Evolutionary conservation across 805 yeast genomes (phyloP).

Genomic region (Kodamaea nitidulidarum): DNA sequence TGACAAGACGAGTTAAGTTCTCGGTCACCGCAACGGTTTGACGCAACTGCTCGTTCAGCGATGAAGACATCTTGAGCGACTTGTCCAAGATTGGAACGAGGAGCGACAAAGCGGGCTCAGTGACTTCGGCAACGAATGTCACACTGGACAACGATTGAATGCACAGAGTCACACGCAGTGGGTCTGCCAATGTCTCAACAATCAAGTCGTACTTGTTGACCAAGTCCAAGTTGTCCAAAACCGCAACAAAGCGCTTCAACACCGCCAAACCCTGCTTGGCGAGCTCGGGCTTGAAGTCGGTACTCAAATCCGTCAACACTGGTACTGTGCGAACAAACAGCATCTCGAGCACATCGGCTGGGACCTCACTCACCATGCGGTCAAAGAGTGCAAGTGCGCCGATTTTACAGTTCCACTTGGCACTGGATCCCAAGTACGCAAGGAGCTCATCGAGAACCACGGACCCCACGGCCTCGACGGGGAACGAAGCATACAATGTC

Average conservation of each 20-base stretch:
- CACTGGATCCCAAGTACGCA: slow-evolving; percentile 67
- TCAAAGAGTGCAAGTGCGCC: slow-evolving; percentile 75
- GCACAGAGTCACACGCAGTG: slow-evolving; percentile 82
- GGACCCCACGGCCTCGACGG: slow-evolving; percentile 75
- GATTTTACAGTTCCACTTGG: slow-evolving; percentile 89
- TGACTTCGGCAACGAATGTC: slow-evolving; percentile 97
- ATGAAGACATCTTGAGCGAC: slow-evolving; percentile 79
- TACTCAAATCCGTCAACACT: slow-evolving; percentile 79
- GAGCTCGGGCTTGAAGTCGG: slow-evolving; percentile 95
- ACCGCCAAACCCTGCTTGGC: slow-evolving; percentile 79
- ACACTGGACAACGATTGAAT: slow-evolving; percentile 87
- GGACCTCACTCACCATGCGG: slow-evolving; percentile 69
- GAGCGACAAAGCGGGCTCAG: slow-evolving; percentile 88
- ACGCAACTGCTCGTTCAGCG: slow-evolving; percentile 93
- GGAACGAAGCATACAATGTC: slow-evolving; percentile 63
- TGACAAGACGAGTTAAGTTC: slow-evolving; percentile 91
- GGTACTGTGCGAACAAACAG: slow-evolving; percentile 80
- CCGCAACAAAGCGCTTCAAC: slow-evolving; percentile 66
- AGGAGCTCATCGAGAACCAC: slow-evolving; percentile 60
- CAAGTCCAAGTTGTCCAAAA: slow-evolving; percentile 89
- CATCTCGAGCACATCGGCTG: slow-evolving; percentile 80
- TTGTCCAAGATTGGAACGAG: slow-evolving; percentile 90
- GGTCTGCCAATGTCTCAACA: slow-evolving; percentile 86
- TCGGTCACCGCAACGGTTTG: slow-evolving; percentile 95
- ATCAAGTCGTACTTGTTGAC: slow-evolving; percentile 78